Base-by-base conservation (phyloP, 2,329 filamentous ascomycete genomes). In the Polychaeton citri region DNA sequence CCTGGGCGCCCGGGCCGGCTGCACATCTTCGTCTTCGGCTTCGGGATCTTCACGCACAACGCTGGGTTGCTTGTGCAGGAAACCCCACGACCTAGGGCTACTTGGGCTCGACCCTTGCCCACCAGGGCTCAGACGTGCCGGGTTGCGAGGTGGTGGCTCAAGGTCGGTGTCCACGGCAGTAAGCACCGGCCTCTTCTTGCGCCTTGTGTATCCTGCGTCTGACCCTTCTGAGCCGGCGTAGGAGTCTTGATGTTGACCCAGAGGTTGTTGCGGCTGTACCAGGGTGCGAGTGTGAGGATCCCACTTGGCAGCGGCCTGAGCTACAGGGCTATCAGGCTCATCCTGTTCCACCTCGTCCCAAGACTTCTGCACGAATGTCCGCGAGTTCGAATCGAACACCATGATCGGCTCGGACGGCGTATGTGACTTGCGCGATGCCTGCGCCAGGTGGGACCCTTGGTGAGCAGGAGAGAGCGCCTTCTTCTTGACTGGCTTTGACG, bases 241-340 rank as follows among this genome's bases (percentile, higher is more conserved):
- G n/a, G n/a, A n/a, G n/a, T n/a, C n/a, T n/a, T n/a, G 32, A 13
- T 71, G 43, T 18, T 69, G 60, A 17, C 10, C 4, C 12, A 10
- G 12, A 32, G 18, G 30, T 16, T 17, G 13, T 32, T 12, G 10
- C 12, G 30, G 17, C 18, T 32, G 30, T 5, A 32, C 18, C 30
- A 32, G 10, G 18, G 30, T 32, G 18, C 30, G 30, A 16, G 13
- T 19, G 30, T 16, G 30, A 28, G 24, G 24, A 28, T 28, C 24
- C 24, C 24, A 28, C 12, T 15, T 10, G 24, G 24, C 3, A 4
- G 24, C 15, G 4, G 24, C 24, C 24, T 28, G 12, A 10, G 12
- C 7, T 10, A 7, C 24, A 10, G 24, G 24, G 7, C 24, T 28
- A 15, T 28, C 24, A 10, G 24, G 24, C 12, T 28, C 24, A 28